Conservation (phyloP, 495 filamentous ascomycete genomes). For the Penicillium cinerascens region DNA sequence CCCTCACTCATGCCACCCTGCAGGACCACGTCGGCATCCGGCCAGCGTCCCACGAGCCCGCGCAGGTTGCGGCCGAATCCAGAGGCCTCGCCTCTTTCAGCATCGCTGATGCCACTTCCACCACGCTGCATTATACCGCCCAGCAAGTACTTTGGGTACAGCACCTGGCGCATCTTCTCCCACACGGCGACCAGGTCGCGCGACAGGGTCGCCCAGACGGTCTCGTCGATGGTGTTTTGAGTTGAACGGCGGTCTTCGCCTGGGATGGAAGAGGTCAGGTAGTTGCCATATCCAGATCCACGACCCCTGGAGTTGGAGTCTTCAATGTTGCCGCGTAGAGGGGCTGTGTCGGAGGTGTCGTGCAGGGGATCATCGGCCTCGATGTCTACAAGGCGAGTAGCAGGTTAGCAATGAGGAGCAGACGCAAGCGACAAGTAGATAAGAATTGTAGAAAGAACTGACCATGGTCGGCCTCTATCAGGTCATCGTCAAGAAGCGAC, state of each 20-base stretch:
- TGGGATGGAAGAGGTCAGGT: slow-evolving; percentile 83
- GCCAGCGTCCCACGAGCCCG: slow-evolving; percentile 63
- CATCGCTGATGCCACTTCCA: slow-evolving; percentile 67
- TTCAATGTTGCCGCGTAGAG: slow-evolving; percentile 77
- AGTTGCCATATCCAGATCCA: slow-evolving; percentile 44
- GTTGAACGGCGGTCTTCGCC: slow-evolving; percentile 94
- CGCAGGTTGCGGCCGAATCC: slow-evolving; percentile 61
- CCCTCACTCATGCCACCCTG: slow-evolving; percentile 83
- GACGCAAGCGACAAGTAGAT: not conserved
- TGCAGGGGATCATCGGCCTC: slow-evolving; percentile 89
- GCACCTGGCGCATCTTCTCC: slow-evolving; percentile 97
- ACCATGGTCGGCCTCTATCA: slow-evolving; percentile 98
- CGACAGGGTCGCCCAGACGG: slow-evolving; percentile 89
- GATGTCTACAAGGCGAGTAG: slow-evolving; percentile 52
- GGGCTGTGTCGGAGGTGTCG: slow-evolving; percentile 65
- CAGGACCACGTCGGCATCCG: slow-evolving; percentile 65
- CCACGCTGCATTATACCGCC: slow-evolving; percentile 61
- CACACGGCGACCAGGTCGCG: slow-evolving; percentile 90
- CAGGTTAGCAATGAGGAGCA: slow-evolving; percentile 6
- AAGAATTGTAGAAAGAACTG: slow-evolving; percentile 9
- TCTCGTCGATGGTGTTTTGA: slow-evolving; percentile 93
- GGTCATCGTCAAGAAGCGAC: slow-evolving; percentile 76
- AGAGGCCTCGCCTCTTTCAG: slow-evolving; percentile 61
- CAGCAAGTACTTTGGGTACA: slow-evolving; percentile 92
- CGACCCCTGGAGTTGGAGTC: slow-evolving; percentile 47